phyloP scores from a whole-genome alignment of 2,329 filamentous ascomycete genomes.

The Fusarium longipes region DNA sequence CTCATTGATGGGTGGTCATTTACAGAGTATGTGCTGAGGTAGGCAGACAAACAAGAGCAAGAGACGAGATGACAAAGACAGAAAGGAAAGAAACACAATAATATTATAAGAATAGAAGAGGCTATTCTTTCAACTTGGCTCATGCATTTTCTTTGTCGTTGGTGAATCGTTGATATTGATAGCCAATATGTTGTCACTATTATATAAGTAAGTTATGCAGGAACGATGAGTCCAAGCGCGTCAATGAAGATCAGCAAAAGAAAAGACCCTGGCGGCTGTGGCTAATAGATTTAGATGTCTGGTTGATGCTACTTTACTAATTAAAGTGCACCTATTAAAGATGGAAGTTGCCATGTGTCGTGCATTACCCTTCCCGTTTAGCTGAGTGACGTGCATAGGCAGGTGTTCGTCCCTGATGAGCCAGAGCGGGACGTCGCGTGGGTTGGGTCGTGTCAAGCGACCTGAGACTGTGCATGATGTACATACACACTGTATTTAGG shows the following conservation, averaged over 20 bases:
- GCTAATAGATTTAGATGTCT: slow-evolving; percentile 1
- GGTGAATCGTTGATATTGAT: background rate
- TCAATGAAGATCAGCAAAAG: slow-evolving; percentile 19
- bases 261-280: slow-evolving; percentile 10
- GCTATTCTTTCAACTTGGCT: background rate
- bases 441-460: slow-evolving; percentile 38
- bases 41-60: slow-evolving; percentile 16
- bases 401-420: slow-evolving; percentile 38
- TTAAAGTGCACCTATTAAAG: slow-evolving; percentile 24
- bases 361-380: slow-evolving; percentile 25
- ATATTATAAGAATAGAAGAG: background rate
- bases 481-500: background rate
- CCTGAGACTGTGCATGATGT: slow-evolving; percentile 5
- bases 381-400: slow-evolving; percentile 40
- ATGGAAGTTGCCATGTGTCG: slow-evolving; percentile 23
- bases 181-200: background rate
- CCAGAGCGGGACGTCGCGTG: slow-evolving; percentile 36
- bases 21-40: background rate
- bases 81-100: background rate
- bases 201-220: background rate
- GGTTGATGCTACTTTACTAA: slow-evolving; percentile 12
- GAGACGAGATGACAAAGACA: background rate
- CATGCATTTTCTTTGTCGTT: slow-evolving; percentile 18
- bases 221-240: slow-evolving; percentile 3
- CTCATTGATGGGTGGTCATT: slow-evolving; percentile 38